Percentiles rank a stretch among this genome's conserved stretches.
phyloP scores from a whole-genome alignment of 306 rosid species.

The Abrus pulchellus region DNA sequence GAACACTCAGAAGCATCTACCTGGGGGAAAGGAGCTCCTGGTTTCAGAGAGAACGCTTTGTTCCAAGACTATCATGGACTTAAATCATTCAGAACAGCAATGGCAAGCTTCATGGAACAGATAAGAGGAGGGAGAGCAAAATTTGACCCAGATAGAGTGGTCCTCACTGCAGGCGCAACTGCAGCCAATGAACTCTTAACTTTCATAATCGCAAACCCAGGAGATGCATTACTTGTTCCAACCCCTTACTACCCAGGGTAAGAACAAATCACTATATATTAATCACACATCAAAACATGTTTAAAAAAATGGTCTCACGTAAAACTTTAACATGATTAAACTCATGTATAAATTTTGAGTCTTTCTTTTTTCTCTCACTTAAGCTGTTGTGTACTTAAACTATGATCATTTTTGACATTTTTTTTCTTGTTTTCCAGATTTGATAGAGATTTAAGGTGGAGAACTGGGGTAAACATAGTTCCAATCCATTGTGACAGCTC shows the following conservation, averaged over 20 bases:
- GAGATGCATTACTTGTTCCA: slow-evolving; percentile 88
- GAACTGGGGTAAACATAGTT: slow-evolving; percentile 86
- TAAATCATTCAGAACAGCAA: slow-evolving; percentile 74
- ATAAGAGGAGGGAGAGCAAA: slow-evolving; percentile 79
- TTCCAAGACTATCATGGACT: slow-evolving; percentile 97
- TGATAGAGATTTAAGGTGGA: slow-evolving; percentile 96
- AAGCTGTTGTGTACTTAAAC: not conserved
- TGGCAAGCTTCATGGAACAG: slow-evolving; percentile 92
- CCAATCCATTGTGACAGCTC: slow-evolving; percentile 87
- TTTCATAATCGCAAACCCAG: slow-evolving; percentile 82
- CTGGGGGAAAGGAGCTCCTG: slow-evolving; percentile 59
- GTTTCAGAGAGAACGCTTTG: slow-evolving; percentile 88
- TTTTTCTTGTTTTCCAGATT: slow-evolving; percentile 55
- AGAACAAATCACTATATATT: slow-evolving; percentile 12
- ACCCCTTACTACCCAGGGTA: slow-evolving; percentile 98
- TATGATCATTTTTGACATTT: not conserved
- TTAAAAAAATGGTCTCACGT: not conserved
- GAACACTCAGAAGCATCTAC: slow-evolving; percentile 59
- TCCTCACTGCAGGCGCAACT: slow-evolving; percentile 94
- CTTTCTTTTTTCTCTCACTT: too few species aligned
- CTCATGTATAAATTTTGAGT: not conserved
- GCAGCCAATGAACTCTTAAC: slow-evolving; percentile 95
- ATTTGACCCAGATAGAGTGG: slow-evolving; percentile 73
- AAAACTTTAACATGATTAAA: not conserved
- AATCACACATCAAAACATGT: not conserved